Evolutionary conservation across 2,329 filamentous ascomycete genomes (phyloP), one percentile per base, ranked within the genome.

Genomic region (Phoma sp.): DNA sequence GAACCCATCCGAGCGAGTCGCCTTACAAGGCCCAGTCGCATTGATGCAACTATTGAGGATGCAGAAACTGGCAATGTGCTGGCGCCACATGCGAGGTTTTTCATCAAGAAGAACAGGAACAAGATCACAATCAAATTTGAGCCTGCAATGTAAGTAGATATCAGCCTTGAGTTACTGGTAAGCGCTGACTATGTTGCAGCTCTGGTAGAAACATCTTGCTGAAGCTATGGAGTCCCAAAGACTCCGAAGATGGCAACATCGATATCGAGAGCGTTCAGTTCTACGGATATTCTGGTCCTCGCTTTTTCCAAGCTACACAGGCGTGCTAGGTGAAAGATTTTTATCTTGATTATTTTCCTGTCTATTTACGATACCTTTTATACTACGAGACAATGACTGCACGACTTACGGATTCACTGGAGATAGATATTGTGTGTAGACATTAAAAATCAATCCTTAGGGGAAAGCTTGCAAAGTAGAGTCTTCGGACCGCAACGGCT

Each of bases 51-150:
- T n/a, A 24, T 19, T 12, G 55, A 60, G 6, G 65, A 67, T 22
- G 49, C 51, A 15, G 63, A 64, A 9, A 53, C 51, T 37, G 41
- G 43, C 6, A 32, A 25, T 24, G 77, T 91, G 4, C 82, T 93
- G 75, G 81, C 82, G 31, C 91, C 91, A 0, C 86, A 92, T 73
- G 91, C 92, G 2, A 85, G 86, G 25, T 97, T 98, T 76, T 89
- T 88, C 69, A 96, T 97, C 51, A 88, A 90, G 68, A 85, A 87
- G 73, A 85, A 89, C 65, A 93, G 92, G 78, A 91, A 86, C 77
- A 92, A 89, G 75, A 94, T 95, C 65, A 92, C 88, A 13, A 89
- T 98, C 66, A 88, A 86, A 55, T 97, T 98, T 65, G 86, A 93
- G 65, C 90, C 91, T 52, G 88, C 90, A 0, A 84, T 95, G 56